These are phyloP conservation scores for Capronia epimyces DNA, from an alignment of 2,329 filamentous ascomycete genomes.

Conservation along the genomic window DNA sequence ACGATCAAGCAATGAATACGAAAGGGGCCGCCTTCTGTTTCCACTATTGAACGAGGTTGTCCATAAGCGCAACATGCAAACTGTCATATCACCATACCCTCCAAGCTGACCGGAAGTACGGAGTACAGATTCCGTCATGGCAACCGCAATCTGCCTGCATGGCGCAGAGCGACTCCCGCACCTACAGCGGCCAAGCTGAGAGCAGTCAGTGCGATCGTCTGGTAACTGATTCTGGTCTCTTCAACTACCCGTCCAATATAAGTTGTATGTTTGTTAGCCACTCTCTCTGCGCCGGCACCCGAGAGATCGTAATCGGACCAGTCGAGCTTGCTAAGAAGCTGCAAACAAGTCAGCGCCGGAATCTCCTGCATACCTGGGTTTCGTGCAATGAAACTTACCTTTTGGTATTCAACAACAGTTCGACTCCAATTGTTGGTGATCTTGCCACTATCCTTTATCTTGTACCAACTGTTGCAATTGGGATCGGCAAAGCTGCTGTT, in stretches of 20 bases:
- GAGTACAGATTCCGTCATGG: not conserved
- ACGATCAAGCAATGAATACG: too few relatives aligned
- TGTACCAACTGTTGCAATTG: slow-evolving; percentile 54
- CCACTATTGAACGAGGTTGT: not conserved
- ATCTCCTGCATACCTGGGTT: not conserved
- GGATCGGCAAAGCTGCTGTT: slow-evolving; percentile 50
- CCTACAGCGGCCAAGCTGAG: slow-evolving; percentile 62
- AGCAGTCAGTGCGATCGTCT: slow-evolving; percentile 61
- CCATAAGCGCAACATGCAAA: not conserved
- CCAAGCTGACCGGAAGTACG: not conserved
- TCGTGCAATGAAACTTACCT: slow-evolving; percentile 24
- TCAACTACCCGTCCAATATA: slow-evolving; percentile 35
- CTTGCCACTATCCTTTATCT: slow-evolving; percentile 45
- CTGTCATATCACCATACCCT: not conserved
- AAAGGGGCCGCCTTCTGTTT: not conserved
- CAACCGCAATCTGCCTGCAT: slow-evolving; percentile 18
- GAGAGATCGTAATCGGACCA: slow-evolving; percentile 31
- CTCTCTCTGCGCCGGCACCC: slow-evolving; percentile 23
- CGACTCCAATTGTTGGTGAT: slow-evolving; percentile 56
- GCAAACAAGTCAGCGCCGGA: slow-evolving; percentile 6
- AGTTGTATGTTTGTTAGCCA: slow-evolving; percentile 11
- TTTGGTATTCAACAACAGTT: slow-evolving; percentile 53
- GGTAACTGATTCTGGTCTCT: slow-evolving; percentile 34
- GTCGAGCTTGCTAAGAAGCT: slow-evolving; percentile 30
- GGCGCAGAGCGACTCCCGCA: slow-evolving; percentile 16